Evolutionary conservation across 2,329 filamentous ascomycete species (phyloP).

Genomic region (Pseudogymnoascus sp.): DNA sequence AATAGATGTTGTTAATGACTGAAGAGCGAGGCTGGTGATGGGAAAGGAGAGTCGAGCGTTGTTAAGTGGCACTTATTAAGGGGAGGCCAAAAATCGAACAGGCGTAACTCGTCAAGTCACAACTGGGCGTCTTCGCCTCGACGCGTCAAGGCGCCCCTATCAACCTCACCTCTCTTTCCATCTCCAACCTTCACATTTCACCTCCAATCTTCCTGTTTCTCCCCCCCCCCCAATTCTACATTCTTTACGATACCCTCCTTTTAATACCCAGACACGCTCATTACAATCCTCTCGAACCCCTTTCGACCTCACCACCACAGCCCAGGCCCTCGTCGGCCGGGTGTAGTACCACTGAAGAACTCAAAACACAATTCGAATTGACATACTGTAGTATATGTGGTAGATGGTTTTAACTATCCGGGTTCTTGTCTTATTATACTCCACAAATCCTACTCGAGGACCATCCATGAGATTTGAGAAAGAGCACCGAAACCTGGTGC

Average conservation of each 20-base stretch:
- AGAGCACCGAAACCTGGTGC: not conserved
- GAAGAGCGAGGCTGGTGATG: not conserved
- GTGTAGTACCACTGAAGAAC: not conserved
- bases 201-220: not conserved
- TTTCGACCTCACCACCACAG: not conserved
- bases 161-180: not conserved
- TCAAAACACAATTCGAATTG: not conserved
- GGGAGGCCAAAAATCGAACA: not conserved
- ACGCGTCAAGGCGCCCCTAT: not conserved
- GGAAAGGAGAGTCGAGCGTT: too few relatives aligned
- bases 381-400: not conserved
- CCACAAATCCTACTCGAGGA: not conserved
- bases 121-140: not conserved
- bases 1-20: not conserved
- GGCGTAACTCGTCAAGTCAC: not conserved
- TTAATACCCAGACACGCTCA: not conserved
- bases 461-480: not conserved
- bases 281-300: not conserved
- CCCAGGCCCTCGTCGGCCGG: not conserved
- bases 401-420: not conserved
- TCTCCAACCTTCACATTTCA: not conserved
- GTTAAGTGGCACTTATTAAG: not conserved
- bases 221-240: not conserved
- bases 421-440: not conserved
- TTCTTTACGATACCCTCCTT: not conserved